Conservation (phyloP, 2,329 filamentous ascomycete genomes). For the Stachybotrys elegans region DNA sequence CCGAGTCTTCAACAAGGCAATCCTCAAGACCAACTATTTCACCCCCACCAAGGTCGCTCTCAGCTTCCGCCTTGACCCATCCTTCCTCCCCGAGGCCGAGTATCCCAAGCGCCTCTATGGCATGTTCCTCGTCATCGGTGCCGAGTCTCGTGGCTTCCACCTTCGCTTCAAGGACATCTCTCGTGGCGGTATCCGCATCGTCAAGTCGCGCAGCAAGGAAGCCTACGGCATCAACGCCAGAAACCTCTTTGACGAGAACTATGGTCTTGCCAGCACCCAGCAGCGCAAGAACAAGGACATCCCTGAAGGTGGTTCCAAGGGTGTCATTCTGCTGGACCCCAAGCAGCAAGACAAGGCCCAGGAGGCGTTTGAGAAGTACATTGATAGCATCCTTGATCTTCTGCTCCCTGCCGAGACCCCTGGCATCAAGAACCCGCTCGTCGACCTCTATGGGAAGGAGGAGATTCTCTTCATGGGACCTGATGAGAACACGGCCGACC, state of each 20-base stretch:
- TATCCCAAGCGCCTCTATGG: slow-evolving; percentile 92
- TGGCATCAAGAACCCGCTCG: slow-evolving; percentile 97
- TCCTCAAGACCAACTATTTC: slow-evolving; percentile 96
- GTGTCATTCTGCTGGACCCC: slow-evolving; percentile 89
- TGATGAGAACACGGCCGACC: slow-evolving; percentile 95
- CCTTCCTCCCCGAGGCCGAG: slow-evolving; percentile 84
- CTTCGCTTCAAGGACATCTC: slow-evolving; percentile 96
- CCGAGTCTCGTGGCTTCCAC: slow-evolving; percentile 95
- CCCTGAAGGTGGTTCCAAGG: slow-evolving; percentile 95
- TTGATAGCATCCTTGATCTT: slow-evolving; percentile 95
- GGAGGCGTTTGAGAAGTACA: slow-evolving; percentile 98
- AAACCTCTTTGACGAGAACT: slow-evolving; percentile 97
- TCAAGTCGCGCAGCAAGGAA: slow-evolving; percentile 95
- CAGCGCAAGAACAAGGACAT: slow-evolving; percentile 99
- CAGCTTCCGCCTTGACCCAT: slow-evolving; percentile 88
- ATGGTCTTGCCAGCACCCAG: slow-evolving; percentile 95
- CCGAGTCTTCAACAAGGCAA: slow-evolving; percentile 86
- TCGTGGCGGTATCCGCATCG: slow-evolving; percentile 94
- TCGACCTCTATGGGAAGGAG: slow-evolving; percentile 89
- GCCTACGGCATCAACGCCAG: slow-evolving; percentile 94
- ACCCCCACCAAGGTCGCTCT: slow-evolving; percentile 97
- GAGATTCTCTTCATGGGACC: slow-evolving; percentile 99
- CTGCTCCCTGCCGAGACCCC: slow-evolving; percentile 84
- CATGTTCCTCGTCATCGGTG: slow-evolving; percentile 98
- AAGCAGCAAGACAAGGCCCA: slow-evolving; percentile 89